Percentiles rank a stretch among this genome's conserved stretches.
Evolutionary conservation across 2,329 filamentous ascomycete species (phyloP).

Genomic region (Hymenoscyphus linearis): DNA sequence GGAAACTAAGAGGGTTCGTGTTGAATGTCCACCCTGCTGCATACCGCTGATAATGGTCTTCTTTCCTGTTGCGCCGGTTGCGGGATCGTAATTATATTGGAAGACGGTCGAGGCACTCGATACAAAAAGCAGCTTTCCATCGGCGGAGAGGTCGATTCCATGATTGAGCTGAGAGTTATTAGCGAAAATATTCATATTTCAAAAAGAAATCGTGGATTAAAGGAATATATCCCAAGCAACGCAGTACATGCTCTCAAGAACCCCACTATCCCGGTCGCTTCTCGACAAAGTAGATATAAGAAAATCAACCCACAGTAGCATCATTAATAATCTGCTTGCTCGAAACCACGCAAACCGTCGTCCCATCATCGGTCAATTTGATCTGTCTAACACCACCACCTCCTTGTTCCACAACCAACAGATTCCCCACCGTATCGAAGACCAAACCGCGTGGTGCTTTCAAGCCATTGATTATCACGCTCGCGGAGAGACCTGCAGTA

Average conservation of each 20-base stretch:
- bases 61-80: slow-evolving; percentile 41
- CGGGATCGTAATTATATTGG: slow-evolving; percentile 60
- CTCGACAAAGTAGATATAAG: not conserved
- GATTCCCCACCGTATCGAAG: slow-evolving; percentile 29
- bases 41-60: slow-evolving; percentile 57
- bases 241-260: too few species aligned
- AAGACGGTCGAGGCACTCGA: slow-evolving; percentile 55
- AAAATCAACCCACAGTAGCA: slow-evolving; percentile 8
- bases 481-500: slow-evolving; percentile 26
- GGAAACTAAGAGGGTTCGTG: slow-evolving; percentile 62
- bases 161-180: slow-evolving; percentile 45
- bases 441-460: slow-evolving; percentile 27
- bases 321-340: slow-evolving; percentile 19
- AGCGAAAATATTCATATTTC: not conserved
- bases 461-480: slow-evolving; percentile 26
- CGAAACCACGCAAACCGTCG: slow-evolving; percentile 20
- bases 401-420: slow-evolving; percentile 30
- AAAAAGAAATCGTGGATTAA: too few species aligned
- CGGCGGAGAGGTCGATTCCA: slow-evolving; percentile 47
- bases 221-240: too few species aligned
- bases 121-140: slow-evolving; percentile 50
- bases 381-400: slow-evolving; percentile 26
- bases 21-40: slow-evolving; percentile 55
- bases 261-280: too few species aligned
- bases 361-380: slow-evolving; percentile 21